Percentiles rank a stretch among this genome's conserved stretches.
These are phyloP conservation scores for Pulveroboletus sp. DNA, from an alignment of 768 basidiomycete species.

Conservation along the genomic window DNA sequence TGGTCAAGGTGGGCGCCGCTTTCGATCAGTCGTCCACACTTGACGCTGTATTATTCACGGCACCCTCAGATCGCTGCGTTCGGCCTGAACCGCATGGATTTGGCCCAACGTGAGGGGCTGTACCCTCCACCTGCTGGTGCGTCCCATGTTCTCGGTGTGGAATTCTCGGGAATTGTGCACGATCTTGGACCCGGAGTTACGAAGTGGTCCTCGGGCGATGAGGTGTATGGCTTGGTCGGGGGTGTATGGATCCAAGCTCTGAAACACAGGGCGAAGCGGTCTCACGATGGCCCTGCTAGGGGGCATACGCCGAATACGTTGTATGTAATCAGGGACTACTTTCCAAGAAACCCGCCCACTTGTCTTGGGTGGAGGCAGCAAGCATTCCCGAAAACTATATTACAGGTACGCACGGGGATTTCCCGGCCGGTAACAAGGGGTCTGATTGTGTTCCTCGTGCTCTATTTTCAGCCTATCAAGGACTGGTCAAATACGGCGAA, in stretches of 20 bases:
- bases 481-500: conserved; percentile 61
- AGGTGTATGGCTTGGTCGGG: conserved; percentile 73
- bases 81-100: conserved; percentile 88
- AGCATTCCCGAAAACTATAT: conserved; percentile 85
- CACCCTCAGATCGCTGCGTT: conserved; percentile 74
- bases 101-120: conserved; percentile 62
- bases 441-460: conserved; percentile 2
- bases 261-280: background rate
- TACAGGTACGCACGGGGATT: conserved; percentile 52
- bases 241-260: conserved; percentile 53
- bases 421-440: conserved; percentile 3
- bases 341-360: conserved; percentile 63
- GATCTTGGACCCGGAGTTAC: conserved; percentile 48
- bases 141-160: conserved; percentile 76
- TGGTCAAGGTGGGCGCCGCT: conserved; percentile 89
- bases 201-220: conserved; percentile 58
- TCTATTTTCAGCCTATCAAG: conserved; percentile 52
- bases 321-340: conserved; percentile 60
- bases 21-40: no score
- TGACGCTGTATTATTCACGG: conserved; percentile 1
- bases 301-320: conserved; percentile 89
- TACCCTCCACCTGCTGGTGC: conserved; percentile 78
- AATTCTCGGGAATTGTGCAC: conserved; percentile 70
- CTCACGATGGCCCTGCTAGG: conserved; percentile 40
- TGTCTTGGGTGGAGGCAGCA: conserved; percentile 83